Evolutionary conservation across 2,329 filamentous ascomycete species (phyloP), one percentile per base, ranked within the genome.

Genomic region (Teratosphaeria pseudoeucalypti): DNA sequence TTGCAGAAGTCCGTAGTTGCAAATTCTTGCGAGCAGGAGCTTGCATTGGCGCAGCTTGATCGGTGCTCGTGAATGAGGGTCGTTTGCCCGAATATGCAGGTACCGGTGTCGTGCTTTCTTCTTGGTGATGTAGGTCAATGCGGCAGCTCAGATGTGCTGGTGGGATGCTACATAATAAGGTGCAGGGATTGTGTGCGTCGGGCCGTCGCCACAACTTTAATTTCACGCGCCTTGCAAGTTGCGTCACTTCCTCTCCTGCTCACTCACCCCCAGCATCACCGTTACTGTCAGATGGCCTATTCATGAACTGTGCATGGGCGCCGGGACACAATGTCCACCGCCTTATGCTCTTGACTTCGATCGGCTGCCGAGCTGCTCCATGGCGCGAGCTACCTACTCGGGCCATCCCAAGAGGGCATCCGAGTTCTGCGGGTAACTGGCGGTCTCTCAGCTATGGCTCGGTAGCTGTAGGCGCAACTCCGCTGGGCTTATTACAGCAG

Each of bases 21-120:
- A 71, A 66, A 68, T 68, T 71, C 68, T 64, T 57, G 26, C 43
- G 32, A 37, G 53, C 57, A 63, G 65, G 68, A 71, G 70, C 70
- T 67, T 70, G 70, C 71, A 73, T 73, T 70, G 61, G 67, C 39
- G 63, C 65, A 62, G 61, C 53, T 55, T n/a, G n/a, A 23, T 10
- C 11, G 43, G 16, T 49, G 43, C 43, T 49, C 43, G 43, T 49
- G 16, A 49, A 49, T 10, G 43, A 16, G 43, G n/a, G 6, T 23
- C 43, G 43, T 49, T 49, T 49, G 43, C 19, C 43, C 23, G 43
- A 49, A 49, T 49, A 49, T 49, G 43, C 43, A 49, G 43, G 43
- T 23, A 49, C 43, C 43, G 23, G 43, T 49, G 43, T 49, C 43
- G 43, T 49, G 43, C 43, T 49, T 49, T 49, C 43, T 49, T 49